phyloP scores from a whole-genome alignment of 305 asterid genomes.

The Solanum hybrid region DNA sequence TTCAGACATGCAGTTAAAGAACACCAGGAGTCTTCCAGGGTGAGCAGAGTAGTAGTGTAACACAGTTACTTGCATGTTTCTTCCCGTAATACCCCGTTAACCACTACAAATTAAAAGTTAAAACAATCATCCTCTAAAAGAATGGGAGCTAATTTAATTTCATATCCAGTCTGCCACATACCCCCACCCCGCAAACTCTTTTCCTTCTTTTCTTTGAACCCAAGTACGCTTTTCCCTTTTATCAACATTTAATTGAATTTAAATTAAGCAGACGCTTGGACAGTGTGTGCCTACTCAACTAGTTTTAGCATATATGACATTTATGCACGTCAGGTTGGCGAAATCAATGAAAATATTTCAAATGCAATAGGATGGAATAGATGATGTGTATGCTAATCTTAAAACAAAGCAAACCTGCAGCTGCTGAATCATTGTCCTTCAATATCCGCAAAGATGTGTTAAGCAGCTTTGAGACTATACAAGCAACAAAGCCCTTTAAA shows the following conservation, averaged over 20 bases:
- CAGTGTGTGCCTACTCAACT: not conserved
- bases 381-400: not conserved
- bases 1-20: not conserved
- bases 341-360: not conserved
- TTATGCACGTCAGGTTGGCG: not conserved
- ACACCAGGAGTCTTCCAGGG: not conserved
- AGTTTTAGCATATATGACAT: not conserved
- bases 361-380: not conserved
- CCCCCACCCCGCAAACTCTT: not conserved
- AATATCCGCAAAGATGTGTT: slow-evolving; percentile 29
- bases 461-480: slow-evolving; percentile 48
- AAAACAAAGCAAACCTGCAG: slow-evolving; percentile 41
- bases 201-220: not conserved
- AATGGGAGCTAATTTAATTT: not conserved
- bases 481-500: slow-evolving; percentile 38
- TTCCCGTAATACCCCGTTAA: not conserved
- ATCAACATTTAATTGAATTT: not conserved
- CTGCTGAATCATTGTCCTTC: slow-evolving; percentile 31
- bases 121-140: not conserved
- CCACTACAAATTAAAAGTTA: not conserved
- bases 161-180: not conserved
- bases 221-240: not conserved
- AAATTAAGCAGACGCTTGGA: not conserved
- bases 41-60: not conserved
- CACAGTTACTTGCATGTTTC: not conserved